phyloP scores from a whole-genome alignment of 768 basidiomycete species.

The Trametes villosa region DNA sequence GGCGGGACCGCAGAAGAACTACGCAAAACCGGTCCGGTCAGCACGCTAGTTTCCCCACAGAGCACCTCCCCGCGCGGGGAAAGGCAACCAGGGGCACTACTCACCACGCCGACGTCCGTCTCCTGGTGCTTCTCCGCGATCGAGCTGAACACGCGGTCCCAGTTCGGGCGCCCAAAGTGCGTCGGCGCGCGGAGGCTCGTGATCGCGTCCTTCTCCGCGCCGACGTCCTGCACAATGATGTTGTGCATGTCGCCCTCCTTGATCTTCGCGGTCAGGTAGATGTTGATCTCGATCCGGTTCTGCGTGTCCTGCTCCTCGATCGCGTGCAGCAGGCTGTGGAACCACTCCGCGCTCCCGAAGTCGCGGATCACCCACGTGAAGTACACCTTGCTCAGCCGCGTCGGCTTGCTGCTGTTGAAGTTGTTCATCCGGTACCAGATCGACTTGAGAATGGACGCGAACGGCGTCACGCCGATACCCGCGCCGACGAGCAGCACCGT shows the following conservation, averaged over 20 bases:
- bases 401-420: slow-evolving; percentile 72
- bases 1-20: slow-evolving; percentile 88
- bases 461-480: slow-evolving; percentile 96
- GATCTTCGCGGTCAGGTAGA: slow-evolving; percentile 89
- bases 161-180: slow-evolving; percentile 90
- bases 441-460: slow-evolving; percentile 88
- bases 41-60: background rate
- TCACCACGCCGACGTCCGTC: slow-evolving; percentile 87
- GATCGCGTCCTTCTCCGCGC: slow-evolving; percentile 90
- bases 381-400: slow-evolving; percentile 87
- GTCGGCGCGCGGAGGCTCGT: slow-evolving; percentile 89
- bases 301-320: slow-evolving; percentile 91
- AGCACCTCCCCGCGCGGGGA: background rate
- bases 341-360: slow-evolving; percentile 89
- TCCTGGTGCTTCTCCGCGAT: slow-evolving; percentile 84
- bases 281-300: slow-evolving; percentile 90
- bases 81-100: slow-evolving; percentile 27
- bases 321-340: slow-evolving; percentile 90
- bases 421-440: slow-evolving; percentile 98
- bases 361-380: slow-evolving; percentile 97
- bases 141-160: slow-evolving; percentile 73
- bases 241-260: slow-evolving; percentile 94
- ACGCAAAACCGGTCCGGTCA: slow-evolving; percentile 5
- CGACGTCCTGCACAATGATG: slow-evolving; percentile 91
- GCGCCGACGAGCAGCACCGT: slow-evolving; percentile 88